Evolutionary conservation across 768 basidiomycete genomes (phyloP).

Genomic region (Lepiota venenata): DNA sequence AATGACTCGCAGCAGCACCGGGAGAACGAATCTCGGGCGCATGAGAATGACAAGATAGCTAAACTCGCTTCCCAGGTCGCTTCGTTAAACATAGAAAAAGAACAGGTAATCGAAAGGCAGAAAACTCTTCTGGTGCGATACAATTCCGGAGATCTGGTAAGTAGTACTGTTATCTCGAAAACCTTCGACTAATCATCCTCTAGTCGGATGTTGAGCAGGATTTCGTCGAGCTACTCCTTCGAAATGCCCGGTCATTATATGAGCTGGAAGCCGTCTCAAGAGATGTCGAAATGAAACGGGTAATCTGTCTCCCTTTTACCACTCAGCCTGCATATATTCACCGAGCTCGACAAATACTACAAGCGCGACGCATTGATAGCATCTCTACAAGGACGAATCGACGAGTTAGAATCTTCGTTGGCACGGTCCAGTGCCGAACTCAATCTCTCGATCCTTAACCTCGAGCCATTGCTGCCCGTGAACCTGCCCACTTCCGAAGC

Average conservation of each 20-base stretch:
- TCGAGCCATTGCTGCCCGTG: conserved; percentile 35
- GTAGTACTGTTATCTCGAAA: conserved; percentile 10
- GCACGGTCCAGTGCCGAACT: conserved; percentile 30
- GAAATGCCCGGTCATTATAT: conserved; percentile 41
- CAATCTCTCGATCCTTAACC: conserved; percentile 32
- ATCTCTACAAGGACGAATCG: conserved; percentile 40
- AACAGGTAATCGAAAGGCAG: conserved; percentile 20
- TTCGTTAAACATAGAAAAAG: conserved; percentile 21
- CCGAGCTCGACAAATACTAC: neutral
- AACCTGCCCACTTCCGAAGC: conserved; percentile 20
- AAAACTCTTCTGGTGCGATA: conserved; percentile 37
- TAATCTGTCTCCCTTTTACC: conserved; percentile 21
- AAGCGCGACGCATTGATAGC: conserved; percentile 49
- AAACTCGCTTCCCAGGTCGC: conserved; percentile 16
- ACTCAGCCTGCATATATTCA: conserved; percentile 10
- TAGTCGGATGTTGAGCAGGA: conserved; percentile 50
- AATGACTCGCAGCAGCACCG: neutral
- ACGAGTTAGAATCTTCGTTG: conserved; percentile 41
- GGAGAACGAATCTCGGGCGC: neutral
- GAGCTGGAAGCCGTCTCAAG: conserved; percentile 53
- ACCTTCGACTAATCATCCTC: neutral
- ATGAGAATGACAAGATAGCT: conserved; percentile 12
- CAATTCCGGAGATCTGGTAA: conserved; percentile 43
- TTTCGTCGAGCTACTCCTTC: conserved; percentile 43
- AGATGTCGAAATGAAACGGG: conserved; percentile 53